Conservation (phyloP, 495 filamentous ascomycete genomes). For the Aspergillus campestris region DNA sequence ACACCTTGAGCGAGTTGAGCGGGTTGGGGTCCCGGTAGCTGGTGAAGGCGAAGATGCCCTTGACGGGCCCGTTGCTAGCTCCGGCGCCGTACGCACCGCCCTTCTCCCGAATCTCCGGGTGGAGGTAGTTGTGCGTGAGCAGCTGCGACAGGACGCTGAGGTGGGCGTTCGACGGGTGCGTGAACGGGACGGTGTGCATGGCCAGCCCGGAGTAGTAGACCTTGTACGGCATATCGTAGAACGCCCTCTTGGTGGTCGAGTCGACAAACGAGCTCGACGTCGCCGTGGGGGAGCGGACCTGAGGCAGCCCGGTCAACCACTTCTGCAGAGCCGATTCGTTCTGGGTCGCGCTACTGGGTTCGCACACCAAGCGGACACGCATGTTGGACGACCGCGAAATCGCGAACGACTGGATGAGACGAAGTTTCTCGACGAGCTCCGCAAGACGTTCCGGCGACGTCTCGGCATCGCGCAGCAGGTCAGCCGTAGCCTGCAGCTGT, state of each 20-base stretch:
- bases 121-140: conserved; percentile 92
- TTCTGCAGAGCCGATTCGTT: conserved; percentile 67
- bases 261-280: conserved; percentile 25
- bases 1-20: conserved; percentile 75
- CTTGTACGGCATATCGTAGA: conserved; percentile 93
- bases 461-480: conserved; percentile 47
- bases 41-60: conserved; percentile 87
- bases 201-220: conserved; percentile 85
- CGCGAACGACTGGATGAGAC: conserved; percentile 73
- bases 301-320: conserved; percentile 58
- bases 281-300: conserved; percentile 27
- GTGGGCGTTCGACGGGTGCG: conserved; percentile 59
- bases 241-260: conserved; percentile 51
- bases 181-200: conserved; percentile 79
- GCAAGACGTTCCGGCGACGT: conserved; percentile 50
- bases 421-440: conserved; percentile 77
- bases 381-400: conserved; percentile 49
- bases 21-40: conserved; percentile 98
- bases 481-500: conserved; percentile 78
- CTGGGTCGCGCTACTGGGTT: conserved; percentile 51
- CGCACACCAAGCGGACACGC: conserved; percentile 81
- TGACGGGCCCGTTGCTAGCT: conserved; percentile 68
- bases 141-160: conserved; percentile 86
- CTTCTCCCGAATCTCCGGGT: conserved; percentile 97
- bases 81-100: conserved; percentile 94